phyloP scores from a whole-genome alignment of 1,139 yeast species.

The Hyphopichia buzzinii region DNA sequence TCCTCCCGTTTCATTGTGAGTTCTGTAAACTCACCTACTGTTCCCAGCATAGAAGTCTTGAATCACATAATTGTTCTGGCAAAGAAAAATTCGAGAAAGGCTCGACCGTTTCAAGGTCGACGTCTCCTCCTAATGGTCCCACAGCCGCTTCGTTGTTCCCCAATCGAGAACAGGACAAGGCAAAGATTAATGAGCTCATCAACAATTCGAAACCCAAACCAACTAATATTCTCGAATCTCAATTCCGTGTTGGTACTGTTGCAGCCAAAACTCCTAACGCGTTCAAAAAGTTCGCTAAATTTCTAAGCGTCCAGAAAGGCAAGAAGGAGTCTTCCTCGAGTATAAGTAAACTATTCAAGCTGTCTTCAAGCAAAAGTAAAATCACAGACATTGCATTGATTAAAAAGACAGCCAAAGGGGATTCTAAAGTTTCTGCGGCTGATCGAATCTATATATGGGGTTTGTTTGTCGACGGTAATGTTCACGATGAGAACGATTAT shows the following conservation, averaged over 20 bases:
- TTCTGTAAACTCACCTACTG: slow-evolving; percentile 58
- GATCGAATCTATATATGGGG: slow-evolving; percentile 69
- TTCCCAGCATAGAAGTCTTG: slow-evolving; percentile 51
- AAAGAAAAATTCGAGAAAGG: slow-evolving; percentile 12
- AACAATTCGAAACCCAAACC: slow-evolving; percentile 22
- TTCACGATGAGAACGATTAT: slow-evolving; percentile 22
- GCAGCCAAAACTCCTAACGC: slow-evolving; percentile 32
- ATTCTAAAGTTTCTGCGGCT: slow-evolving; percentile 46
- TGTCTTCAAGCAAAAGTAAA: slow-evolving; percentile 11
- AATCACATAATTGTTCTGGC: slow-evolving; percentile 45
- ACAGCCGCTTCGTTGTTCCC: slow-evolving; percentile 54
- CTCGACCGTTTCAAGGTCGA: slow-evolving; percentile 8
- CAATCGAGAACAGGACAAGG: slow-evolving; percentile 42
- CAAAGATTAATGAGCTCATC: slow-evolving; percentile 40
- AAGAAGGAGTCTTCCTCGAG: slow-evolving; percentile 11
- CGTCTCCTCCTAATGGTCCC: slow-evolving; percentile 15
- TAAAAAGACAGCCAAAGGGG: slow-evolving; percentile 68
- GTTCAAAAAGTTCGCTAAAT: slow-evolving; percentile 44
- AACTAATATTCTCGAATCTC: slow-evolving; percentile 23
- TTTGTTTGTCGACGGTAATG: slow-evolving; percentile 40
- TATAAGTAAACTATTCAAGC: slow-evolving; percentile 18
- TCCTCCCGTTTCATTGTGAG: slow-evolving; percentile 65
- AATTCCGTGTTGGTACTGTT: slow-evolving; percentile 30
- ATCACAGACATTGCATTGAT: slow-evolving; percentile 28
- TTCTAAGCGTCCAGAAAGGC: slow-evolving; percentile 34